Base-by-base conservation (phyloP, 1,139 yeast species). In the Taphrina pruni region DNA sequence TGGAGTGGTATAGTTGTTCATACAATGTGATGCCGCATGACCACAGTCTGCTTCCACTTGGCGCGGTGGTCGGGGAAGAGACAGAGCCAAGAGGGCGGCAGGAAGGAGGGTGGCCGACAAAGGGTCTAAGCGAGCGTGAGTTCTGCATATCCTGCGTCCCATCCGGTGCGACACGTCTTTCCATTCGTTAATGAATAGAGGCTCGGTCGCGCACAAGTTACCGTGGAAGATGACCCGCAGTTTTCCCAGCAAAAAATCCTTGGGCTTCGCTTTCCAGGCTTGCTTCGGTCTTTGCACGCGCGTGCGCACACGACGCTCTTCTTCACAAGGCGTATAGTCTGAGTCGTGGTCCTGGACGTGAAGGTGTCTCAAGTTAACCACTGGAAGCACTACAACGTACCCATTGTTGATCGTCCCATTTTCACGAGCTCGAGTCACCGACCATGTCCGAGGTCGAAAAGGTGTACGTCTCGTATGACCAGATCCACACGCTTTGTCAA, bases 401-500 rank as follows among this genome's bases (percentile, higher is more conserved):
- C 17, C 32, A 26, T 26, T 26, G 32, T 26, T 26, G 32, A 26
- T 26, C 32, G 32, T 26, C 32, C 32, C 32, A 4, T 26, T 4
- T 26, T 4, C 4, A 26, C 17, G 32, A 26, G 32, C 32, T 26
- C 32, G 32, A 26, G 32, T 26, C 32, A 26, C 32, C 32, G 32
- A 26, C 32, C 56, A 62, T 62, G 66, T 54, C 66, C 12, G 48
- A 41, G 45, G 56, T 52, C 41, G 69, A 65, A 26, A 65, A 65
- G 52, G 64, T 58, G 58, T 92, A 88, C 83, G 90, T 93, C 75
- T 88, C 96, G 72, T 93, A 93, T 86, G 90, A 93, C 83, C 88
- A 90, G 78, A 87, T 93, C 70, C 98, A 93, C 82, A 95, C 93
- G 81, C 85, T 92, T 74, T 93, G 97, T 79, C 96, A 92, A 80